Conservation (phyloP, 805 yeast species). For the Priceomyces castillae region DNA sequence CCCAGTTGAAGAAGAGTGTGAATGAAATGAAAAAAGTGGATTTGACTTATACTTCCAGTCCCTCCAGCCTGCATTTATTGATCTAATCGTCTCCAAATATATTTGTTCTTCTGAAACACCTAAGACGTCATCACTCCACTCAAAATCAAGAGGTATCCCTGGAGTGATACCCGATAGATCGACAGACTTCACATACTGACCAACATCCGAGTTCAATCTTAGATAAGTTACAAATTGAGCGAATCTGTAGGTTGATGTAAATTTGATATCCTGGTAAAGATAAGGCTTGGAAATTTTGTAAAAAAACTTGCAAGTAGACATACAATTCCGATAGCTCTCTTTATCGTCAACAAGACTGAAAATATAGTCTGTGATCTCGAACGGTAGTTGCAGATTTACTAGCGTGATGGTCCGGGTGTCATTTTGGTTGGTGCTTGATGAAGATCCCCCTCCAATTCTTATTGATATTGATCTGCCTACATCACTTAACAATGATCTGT, state of each 20-base stretch:
- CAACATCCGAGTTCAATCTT: slow-evolving; percentile 54
- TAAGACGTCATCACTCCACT: slow-evolving; percentile 8
- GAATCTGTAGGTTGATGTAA: slow-evolving; percentile 72
- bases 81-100: slow-evolving; percentile 6
- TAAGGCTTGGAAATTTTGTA: slow-evolving; percentile 51
- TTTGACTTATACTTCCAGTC: slow-evolving; percentile 83
- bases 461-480: slow-evolving; percentile 37
- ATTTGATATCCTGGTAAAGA: slow-evolving; percentile 52
- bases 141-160: slow-evolving; percentile 23
- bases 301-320: slow-evolving; percentile 52
- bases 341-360: slow-evolving; percentile 32
- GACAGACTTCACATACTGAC: slow-evolving; percentile 51
- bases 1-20: slow-evolving; percentile 15
- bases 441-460: slow-evolving; percentile 23
- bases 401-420: slow-evolving; percentile 6
- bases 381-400: slow-evolving; percentile 31
- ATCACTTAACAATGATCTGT: slow-evolving; percentile 47
- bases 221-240: slow-evolving; percentile 76
- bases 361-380: slow-evolving; percentile 41
- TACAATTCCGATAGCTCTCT: slow-evolving; percentile 36
- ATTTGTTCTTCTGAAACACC: slow-evolving; percentile 9
- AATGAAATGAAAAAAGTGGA: slow-evolving; percentile 51
- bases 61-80: slow-evolving; percentile 79
- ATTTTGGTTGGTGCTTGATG: slow-evolving; percentile 10
- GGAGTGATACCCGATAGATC: slow-evolving; percentile 53